phyloP scores from a whole-genome alignment of 768 basidiomycete genomes.

The Mycena epipterygia region DNA sequence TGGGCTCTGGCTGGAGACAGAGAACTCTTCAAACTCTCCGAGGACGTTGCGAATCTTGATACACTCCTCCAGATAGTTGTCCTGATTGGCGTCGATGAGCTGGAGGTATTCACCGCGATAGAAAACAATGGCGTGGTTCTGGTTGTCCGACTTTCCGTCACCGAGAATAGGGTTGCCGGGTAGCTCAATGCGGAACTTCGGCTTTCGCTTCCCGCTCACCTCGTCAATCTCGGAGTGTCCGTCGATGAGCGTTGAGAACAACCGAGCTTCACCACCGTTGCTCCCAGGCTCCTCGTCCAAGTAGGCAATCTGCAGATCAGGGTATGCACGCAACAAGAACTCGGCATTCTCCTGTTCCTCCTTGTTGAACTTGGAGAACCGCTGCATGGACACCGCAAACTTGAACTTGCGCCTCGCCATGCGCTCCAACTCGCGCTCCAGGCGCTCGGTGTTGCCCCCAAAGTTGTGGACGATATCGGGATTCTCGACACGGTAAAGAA shows the following conservation, averaged over 20 bases:
- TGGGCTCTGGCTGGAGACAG: conserved; percentile 91
- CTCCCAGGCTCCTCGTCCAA: conserved; percentile 95
- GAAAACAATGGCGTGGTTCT: conserved; percentile 99
- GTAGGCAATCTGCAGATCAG: conserved; percentile 98
- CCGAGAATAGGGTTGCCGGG: conserved; percentile 99
- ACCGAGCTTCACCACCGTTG: conserved; percentile 87
- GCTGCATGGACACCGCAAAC: conserved; percentile 98
- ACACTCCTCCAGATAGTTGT: conserved; percentile 99
- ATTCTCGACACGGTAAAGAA: conserved; percentile 98
- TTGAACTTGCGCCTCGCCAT: conserved; percentile 99
- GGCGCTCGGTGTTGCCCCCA: conserved; percentile 95
- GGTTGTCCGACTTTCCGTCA: conserved; percentile 99
- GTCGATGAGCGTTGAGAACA: conserved; percentile 96
- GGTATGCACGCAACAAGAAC: conserved; percentile 97
- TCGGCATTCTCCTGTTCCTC: conserved; percentile 99
- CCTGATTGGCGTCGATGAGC: conserved; percentile 99
- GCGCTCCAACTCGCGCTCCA: conserved; percentile 95
- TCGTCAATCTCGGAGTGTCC: conserved; percentile 97
- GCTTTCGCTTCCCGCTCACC: conserved; percentile 88
- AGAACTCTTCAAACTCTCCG: conserved; percentile 97
- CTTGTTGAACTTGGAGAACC: conserved; percentile 99
- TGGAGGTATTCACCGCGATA: conserved; percentile 99
- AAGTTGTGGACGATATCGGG: conserved; percentile 97
- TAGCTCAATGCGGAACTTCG: conserved; percentile 97
- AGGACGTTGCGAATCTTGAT: conserved; percentile 98